Conservation (phyloP, 2,329 filamentous ascomycete species). For the Catunica adiposa region DNA sequence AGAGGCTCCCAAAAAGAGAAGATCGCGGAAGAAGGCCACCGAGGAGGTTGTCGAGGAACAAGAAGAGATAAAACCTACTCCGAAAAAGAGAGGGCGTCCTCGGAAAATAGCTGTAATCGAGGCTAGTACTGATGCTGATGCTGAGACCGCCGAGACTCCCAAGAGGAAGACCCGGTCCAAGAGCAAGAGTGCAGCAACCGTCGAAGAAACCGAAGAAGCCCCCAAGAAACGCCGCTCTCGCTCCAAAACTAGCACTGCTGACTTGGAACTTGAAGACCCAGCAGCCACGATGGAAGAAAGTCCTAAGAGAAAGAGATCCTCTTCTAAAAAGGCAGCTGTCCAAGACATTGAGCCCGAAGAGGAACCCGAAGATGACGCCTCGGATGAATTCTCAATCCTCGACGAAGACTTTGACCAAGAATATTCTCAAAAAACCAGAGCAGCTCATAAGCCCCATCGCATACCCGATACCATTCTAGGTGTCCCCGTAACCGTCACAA, state of each 20-base stretch:
- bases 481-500: background rate
- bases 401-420: background rate
- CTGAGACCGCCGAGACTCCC: background rate
- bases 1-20: background rate
- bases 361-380: background rate
- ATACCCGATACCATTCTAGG: background rate
- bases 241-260: no score
- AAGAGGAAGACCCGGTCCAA: background rate
- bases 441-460: no score
- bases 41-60: background rate
- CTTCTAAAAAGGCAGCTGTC: background rate
- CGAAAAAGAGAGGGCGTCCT: no score
- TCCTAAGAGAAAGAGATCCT: background rate
- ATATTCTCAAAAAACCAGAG: no score
- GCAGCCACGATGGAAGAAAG: no score
- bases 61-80: background rate
- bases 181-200: background rate
- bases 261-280: no score
- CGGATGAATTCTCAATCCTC: background rate
- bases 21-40: background rate
- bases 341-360: background rate
- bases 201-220: background rate
- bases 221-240: no score
- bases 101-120: no score
- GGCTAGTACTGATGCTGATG: background rate